These are phyloP conservation scores for Crucibulum laeve DNA, from an alignment of 768 basidiomycete genomes.

Conservation along the genomic window DNA sequence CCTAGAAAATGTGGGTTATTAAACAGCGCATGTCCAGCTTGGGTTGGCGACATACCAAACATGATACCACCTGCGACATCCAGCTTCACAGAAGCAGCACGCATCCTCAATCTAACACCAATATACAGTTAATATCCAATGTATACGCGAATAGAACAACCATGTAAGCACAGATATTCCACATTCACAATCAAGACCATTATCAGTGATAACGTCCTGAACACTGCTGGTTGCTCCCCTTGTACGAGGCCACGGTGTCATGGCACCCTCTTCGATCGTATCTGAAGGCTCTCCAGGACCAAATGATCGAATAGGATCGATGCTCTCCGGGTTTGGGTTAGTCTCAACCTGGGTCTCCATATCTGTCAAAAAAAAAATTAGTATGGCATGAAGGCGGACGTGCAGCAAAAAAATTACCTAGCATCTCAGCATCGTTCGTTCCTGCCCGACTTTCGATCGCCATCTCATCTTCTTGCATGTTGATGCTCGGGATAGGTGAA, in stretches of 20 bases:
- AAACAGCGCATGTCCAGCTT: background rate
- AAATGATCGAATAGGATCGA: background rate
- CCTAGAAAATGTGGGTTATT: conserved; percentile 25
- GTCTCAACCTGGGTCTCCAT: conserved; percentile 32
- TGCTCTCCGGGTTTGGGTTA: background rate
- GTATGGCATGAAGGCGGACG: background rate
- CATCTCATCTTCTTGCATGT: no score
- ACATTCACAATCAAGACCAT: conserved; percentile 51
- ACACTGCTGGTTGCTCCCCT: background rate
- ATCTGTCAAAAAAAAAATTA: conserved; percentile 18
- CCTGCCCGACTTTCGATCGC: conserved; percentile 11
- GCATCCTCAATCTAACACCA: conserved; percentile 50
- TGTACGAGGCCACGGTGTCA: no score
- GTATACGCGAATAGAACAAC: background rate
- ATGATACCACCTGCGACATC: conserved; percentile 74
- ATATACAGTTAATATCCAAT: background rate
- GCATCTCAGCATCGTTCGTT: conserved; percentile 39
- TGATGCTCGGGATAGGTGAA: no score
- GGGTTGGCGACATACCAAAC: conserved; percentile 49
- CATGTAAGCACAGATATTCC: conserved; percentile 44
- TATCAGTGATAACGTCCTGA: conserved; percentile 1
- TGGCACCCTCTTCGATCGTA: background rate
- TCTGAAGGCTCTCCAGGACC: background rate
- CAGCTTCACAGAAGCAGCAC: conserved; percentile 61
- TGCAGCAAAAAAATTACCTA: conserved; percentile 27